phyloP scores from a whole-genome alignment of 352 stramenopile species.

The Globisporangium perplexum region DNA sequence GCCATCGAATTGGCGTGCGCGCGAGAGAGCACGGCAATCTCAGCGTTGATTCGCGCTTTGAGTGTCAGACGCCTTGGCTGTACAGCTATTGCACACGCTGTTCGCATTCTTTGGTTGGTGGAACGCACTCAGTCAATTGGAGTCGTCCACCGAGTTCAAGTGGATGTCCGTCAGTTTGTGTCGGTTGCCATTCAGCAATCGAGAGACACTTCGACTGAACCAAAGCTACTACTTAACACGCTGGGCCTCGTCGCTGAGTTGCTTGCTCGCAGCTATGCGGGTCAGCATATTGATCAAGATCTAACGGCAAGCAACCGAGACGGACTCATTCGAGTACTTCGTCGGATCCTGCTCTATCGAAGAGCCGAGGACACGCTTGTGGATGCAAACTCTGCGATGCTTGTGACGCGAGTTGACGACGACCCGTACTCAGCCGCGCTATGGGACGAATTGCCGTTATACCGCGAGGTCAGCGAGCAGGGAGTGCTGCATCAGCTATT shows the following conservation, averaged over 20 bases:
- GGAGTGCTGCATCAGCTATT: slow-evolving; percentile 5
- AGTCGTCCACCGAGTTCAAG: no score
- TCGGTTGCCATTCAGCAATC: neutral
- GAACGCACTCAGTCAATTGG: neutral
- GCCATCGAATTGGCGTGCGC: neutral
- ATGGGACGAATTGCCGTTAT: no score
- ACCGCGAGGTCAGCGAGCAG: neutral
- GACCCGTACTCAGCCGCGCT: no score
- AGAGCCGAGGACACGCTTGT: no score
- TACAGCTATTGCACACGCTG: neutral
- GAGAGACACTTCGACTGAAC: neutral
- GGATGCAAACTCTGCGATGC: no score
- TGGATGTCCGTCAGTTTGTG: neutral
- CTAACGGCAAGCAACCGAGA: neutral
- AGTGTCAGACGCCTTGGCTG: neutral
- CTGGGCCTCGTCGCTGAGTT: neutral
- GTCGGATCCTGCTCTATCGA: neutral
- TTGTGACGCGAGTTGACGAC: no score
- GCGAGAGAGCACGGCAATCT: neutral
- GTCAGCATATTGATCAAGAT: no score
- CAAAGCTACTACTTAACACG: neutral
- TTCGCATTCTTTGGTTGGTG: neutral
- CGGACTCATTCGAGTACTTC: neutral
- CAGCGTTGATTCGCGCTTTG: neutral
- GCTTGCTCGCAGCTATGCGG: neutral